Conservation (phyloP, 345 rosid species). For the Cardamine resedifolia region DNA sequence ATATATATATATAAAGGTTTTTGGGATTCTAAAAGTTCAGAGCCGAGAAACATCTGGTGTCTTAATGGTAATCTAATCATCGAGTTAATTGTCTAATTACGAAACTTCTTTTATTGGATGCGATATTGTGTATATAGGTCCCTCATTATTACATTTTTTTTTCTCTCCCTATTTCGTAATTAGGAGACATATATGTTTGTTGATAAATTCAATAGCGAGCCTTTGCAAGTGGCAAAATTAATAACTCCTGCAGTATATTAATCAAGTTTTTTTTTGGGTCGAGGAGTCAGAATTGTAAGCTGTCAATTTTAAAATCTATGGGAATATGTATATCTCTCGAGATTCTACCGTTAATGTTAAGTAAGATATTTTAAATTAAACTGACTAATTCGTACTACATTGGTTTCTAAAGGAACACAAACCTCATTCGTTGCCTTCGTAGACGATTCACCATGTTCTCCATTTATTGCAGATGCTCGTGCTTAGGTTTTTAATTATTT, state of each 20-base stretch:
- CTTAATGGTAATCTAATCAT: slow-evolving; percentile 9
- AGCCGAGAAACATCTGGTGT: slow-evolving; percentile 20
- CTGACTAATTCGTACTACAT: slow-evolving; percentile 20
- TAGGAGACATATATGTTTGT: neutral
- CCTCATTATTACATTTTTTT: neutral
- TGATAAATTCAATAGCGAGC: neutral
- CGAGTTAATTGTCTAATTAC: slow-evolving; percentile 12
- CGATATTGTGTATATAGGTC: neutral
- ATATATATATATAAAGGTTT: too few relatives aligned
- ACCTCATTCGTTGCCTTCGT: slow-evolving; percentile 37
- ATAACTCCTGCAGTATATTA: neutral
- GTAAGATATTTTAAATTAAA: slow-evolving; percentile 9
- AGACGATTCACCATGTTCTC: slow-evolving; percentile 35
- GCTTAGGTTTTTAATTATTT: slow-evolving; percentile 2
- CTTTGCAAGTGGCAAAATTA: neutral
- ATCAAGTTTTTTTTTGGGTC: neutral
- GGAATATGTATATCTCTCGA: neutral
- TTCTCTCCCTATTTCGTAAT: neutral
- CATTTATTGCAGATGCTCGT: slow-evolving; percentile 26
- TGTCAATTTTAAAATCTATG: neutral
- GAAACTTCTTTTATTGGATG: slow-evolving; percentile 23
- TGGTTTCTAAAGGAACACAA: slow-evolving; percentile 12
- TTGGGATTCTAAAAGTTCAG: neutral
- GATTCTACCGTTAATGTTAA: slow-evolving; percentile 14
- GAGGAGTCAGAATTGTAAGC: slow-evolving; percentile 10